Base-by-base conservation (phyloP, 192 early-diverging fungal species). In the Backusella sp. region DNA sequence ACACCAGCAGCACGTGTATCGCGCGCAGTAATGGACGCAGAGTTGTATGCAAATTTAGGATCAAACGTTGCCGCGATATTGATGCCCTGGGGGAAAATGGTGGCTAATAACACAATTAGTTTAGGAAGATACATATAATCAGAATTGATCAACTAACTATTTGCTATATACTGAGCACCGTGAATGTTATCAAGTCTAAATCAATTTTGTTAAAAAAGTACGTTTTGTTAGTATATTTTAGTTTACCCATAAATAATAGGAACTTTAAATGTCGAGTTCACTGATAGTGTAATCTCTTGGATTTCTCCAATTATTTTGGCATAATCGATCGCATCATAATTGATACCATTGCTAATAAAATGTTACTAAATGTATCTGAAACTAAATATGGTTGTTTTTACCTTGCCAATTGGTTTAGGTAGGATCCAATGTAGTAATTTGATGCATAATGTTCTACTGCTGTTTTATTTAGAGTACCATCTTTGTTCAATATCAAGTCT, bases 111-210 rank as follows among this genome's bases (percentile, higher is more conserved):
- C 7, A 8, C 4, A 5, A 28, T 62, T 62, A 26, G 56, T 62
- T 62, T 14, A 1, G 19, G 5, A 7, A 49, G 1, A 49, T 49
- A 49, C 6, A 7, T 49, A 7, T 7, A n/a, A 49, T 49, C 19
- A 49, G 5, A 49, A n/a, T 49, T 17, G 19, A 49, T n/a, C 0
- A 49, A 65, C 56, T 65, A 36, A 73, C 72, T 53, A 30, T 87
- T 86, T 76, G 87, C 87, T 59, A 91, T 84, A 68, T 88, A 91
- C 81, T 91, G 88, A 9, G 90, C 90, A 14, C 90, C 90, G 46
- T 89, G 88, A 8, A 91, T 89, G 15, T 87, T 86, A 74, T 91
- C 90, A 21, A 91, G 77, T 7, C 84, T 85, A 49, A 7, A 28
- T 62, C 34, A 17, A 12, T 70, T 26, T 34, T 32, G 66, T 35